A percentile compares a stretch with the other conserved stretches of the same genome.
phyloP scores from a whole-genome alignment of 495 filamentous ascomycete species.

The Xylaria bambusicola region DNA sequence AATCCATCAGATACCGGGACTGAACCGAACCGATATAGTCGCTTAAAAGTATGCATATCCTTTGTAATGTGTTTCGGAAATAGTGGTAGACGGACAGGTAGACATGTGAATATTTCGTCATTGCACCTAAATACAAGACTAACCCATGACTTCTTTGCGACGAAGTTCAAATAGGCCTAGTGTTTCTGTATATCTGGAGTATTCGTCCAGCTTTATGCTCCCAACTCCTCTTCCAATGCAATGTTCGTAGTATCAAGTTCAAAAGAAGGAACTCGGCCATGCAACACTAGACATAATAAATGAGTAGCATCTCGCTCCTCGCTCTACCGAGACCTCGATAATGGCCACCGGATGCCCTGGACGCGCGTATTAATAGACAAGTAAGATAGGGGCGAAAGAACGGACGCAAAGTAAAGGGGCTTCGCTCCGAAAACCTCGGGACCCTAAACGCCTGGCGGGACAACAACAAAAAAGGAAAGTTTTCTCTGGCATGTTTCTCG shows the following conservation, averaged over 20 bases:
- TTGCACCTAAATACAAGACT: slow-evolving; percentile 12
- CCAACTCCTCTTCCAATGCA: slow-evolving; percentile 17
- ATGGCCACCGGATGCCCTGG: background rate
- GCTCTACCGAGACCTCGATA: background rate
- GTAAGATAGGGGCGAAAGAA: slow-evolving; percentile 1
- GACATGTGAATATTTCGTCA: background rate
- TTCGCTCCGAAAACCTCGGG: slow-evolving; percentile 7
- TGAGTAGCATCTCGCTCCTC: background rate
- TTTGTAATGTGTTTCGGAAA: no score
- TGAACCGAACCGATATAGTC: background rate
- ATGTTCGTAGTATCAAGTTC: background rate
- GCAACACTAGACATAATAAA: background rate
- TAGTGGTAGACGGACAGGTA: no score
- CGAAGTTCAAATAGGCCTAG: background rate
- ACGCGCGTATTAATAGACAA: background rate
- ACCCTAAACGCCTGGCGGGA: slow-evolving; percentile 15
- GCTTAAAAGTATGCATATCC: background rate
- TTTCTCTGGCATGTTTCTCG: slow-evolving; percentile 15
- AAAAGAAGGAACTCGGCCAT: slow-evolving; percentile 4
- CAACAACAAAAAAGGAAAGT: background rate
- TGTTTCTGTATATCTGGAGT: slow-evolving; percentile 3
- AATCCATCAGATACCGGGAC: background rate
- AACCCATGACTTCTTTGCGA: background rate
- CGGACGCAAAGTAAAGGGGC: slow-evolving; percentile 7
- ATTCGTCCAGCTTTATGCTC: slow-evolving; percentile 4